Conservation (phyloP, 2,329 filamentous ascomycete species). For the Penicillium thymicola region DNA sequence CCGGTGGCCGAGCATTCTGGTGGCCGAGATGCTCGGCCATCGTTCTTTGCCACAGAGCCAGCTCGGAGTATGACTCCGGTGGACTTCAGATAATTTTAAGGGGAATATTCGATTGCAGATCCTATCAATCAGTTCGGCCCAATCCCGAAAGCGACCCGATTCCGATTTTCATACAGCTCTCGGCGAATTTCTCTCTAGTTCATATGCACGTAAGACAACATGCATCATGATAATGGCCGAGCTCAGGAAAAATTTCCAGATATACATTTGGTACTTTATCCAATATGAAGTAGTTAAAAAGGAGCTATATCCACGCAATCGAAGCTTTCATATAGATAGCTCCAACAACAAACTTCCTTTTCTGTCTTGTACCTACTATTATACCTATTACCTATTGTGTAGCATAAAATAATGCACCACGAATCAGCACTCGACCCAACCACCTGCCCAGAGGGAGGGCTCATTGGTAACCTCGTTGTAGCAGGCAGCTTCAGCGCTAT, state of each 20-base stretch:
- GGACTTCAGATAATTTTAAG: background rate
- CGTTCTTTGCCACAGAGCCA: background rate
- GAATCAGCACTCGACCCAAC: conserved; percentile 10
- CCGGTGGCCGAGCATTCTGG: background rate
- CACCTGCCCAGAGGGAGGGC: conserved; percentile 42
- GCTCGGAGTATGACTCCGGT: background rate
- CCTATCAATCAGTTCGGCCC: background rate
- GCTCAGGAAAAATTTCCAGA: background rate
- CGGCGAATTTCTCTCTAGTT: background rate
- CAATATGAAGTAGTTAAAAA: background rate
- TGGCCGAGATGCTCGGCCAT: background rate
- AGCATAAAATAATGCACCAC: conserved; percentile 11
- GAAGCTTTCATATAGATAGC: background rate
- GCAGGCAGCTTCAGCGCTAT: conserved; percentile 43
- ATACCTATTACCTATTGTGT: background rate
- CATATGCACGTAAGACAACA: background rate
- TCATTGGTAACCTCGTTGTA: conserved; percentile 44
- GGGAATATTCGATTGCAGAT: background rate
- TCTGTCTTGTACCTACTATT: background rate
- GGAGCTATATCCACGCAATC: background rate
- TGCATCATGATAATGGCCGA: conserved; percentile 2
- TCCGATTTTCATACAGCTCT: background rate
- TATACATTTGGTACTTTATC: background rate
- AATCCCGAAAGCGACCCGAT: background rate
- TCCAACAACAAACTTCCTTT: background rate